A percentile compares a stretch with the other conserved stretches of the same genome.
These are phyloP conservation scores for Crassisporium funariophilum DNA, from an alignment of 768 basidiomycete species.

Conservation along the genomic window DNA sequence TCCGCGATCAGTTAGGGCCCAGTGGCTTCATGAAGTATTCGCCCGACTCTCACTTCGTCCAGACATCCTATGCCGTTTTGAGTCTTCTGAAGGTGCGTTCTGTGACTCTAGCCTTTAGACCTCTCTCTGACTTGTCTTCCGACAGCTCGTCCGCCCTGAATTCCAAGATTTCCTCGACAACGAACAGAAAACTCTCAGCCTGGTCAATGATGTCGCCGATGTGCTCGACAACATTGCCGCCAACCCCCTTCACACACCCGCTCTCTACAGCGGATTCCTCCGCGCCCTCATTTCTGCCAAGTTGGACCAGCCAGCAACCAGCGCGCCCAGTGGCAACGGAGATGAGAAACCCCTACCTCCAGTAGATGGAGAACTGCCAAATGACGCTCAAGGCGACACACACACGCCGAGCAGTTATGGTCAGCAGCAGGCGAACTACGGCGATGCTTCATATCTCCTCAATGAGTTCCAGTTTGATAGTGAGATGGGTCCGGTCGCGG, in stretches of 20 bases:
- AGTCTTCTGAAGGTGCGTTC: constrained; percentile 83
- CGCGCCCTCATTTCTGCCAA: constrained; percentile 72
- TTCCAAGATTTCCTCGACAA: constrained; percentile 77
- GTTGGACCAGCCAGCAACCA: constrained; percentile 24
- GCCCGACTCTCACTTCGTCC: constrained; percentile 90
- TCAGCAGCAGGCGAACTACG: constrained; percentile 18
- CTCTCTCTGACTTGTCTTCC: constrained; percentile 7
- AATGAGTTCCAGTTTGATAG: constrained; percentile 72
- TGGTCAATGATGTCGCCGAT: constrained; percentile 82
- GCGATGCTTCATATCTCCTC: constrained; percentile 33
- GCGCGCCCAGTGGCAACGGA: constrained; percentile 5
- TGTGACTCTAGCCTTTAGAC: not conserved
- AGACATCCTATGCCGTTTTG: constrained; percentile 89
- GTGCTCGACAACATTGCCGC: constrained; percentile 77
- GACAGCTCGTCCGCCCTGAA: constrained; percentile 81
- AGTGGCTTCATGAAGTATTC: constrained; percentile 78
- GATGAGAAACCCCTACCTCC: constrained; percentile 20
- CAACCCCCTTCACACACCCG: constrained; percentile 84
- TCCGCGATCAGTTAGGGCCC: constrained; percentile 80
- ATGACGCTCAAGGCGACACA: not conserved
- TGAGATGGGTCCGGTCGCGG: constrained; percentile 84
- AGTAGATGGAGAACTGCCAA: constrained; percentile 4
- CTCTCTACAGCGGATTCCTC: constrained; percentile 84
- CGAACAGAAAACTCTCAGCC: constrained; percentile 67
- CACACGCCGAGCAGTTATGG: constrained; percentile 13